Evolutionary conservation across 495 filamentous ascomycete genomes (phyloP).

Genomic region (Xylaria castorea): DNA sequence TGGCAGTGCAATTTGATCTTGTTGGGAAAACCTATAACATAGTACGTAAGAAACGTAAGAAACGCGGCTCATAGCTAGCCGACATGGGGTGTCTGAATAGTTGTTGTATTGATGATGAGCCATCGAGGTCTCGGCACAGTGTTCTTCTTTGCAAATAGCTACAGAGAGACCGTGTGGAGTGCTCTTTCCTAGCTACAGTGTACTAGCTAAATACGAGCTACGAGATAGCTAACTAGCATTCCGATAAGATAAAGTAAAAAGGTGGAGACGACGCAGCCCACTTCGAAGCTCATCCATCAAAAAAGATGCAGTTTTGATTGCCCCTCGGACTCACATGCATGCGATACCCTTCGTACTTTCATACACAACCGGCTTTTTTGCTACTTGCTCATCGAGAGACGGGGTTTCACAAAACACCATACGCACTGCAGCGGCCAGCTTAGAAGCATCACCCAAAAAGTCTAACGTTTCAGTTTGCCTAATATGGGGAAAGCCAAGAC

Average conservation of each 20-base stretch:
- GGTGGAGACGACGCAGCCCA: slow-evolving; percentile 12
- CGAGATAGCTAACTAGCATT: slow-evolving; percentile 2
- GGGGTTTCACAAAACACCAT: not conserved
- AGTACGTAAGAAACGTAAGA: not conserved
- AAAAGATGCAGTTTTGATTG: slow-evolving; percentile 21
- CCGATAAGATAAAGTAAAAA: slow-evolving; percentile 31
- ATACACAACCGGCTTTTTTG: not conserved
- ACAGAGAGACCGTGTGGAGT: not conserved
- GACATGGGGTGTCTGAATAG: not conserved
- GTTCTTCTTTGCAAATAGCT: not conserved
- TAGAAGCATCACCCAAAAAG: not conserved
- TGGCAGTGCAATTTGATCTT: not conserved
- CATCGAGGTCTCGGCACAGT: not conserved
- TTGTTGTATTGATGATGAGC: not conserved
- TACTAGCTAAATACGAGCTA: not conserved
- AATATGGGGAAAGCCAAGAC: slow-evolving; percentile 67
- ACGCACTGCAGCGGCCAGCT: not conserved
- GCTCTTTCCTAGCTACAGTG: not conserved
- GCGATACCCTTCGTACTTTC: slow-evolving; percentile 20
- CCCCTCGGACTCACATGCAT: slow-evolving; percentile 31
- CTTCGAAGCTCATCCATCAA: slow-evolving; percentile 15
- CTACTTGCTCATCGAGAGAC: not conserved
- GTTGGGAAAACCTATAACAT: not conserved
- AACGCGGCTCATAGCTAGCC: not conserved
- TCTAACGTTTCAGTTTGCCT: not conserved